Evolutionary conservation across 139 green algal genomes (phyloP).

Genomic region (Tetradesmus lagerheimii): DNA sequence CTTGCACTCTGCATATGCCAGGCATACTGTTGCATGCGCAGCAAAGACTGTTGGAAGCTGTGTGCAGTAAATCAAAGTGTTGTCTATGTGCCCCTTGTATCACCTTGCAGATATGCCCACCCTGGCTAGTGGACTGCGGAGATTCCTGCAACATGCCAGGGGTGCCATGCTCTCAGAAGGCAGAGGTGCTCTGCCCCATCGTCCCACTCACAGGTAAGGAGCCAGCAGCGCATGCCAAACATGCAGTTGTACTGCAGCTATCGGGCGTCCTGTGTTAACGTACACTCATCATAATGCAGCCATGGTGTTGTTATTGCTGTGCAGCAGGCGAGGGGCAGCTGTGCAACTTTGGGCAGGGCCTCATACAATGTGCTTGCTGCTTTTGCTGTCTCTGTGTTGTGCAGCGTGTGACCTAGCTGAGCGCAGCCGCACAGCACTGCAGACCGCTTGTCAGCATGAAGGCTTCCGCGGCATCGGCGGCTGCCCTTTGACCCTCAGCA

Average conservation of each 20-base stretch:
- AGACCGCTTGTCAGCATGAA: conserved; percentile 25
- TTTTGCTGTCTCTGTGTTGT: not conserved
- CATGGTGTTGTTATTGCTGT: too few species aligned
- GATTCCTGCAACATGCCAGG: conserved; percentile 39
- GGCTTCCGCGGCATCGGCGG: conserved; percentile 3
- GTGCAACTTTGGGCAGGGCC: too few species aligned
- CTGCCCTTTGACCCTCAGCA: conserved; percentile 5
- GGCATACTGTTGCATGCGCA: not conserved
- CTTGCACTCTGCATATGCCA: too few species aligned
- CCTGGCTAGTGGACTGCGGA: conserved; percentile 35
- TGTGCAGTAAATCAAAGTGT: too few species aligned
- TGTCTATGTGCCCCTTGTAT: too few species aligned
- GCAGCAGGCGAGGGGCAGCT: not conserved
- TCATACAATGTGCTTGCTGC: not conserved
- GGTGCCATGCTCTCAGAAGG: not conserved
- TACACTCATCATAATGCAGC: not conserved
- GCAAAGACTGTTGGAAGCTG: not conserved
- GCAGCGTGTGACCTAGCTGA: conserved; percentile 13
- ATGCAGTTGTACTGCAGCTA: not conserved
- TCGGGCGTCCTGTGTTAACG: not conserved
- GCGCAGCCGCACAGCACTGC: not conserved
- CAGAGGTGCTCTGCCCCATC: conserved; percentile 16
- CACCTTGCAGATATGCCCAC: not conserved
- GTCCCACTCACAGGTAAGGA: not conserved
- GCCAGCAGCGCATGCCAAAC: not conserved